These are phyloP conservation scores for Acacia confusa DNA, from an alignment of 306 rosid genomes.

Conservation along the genomic window DNA sequence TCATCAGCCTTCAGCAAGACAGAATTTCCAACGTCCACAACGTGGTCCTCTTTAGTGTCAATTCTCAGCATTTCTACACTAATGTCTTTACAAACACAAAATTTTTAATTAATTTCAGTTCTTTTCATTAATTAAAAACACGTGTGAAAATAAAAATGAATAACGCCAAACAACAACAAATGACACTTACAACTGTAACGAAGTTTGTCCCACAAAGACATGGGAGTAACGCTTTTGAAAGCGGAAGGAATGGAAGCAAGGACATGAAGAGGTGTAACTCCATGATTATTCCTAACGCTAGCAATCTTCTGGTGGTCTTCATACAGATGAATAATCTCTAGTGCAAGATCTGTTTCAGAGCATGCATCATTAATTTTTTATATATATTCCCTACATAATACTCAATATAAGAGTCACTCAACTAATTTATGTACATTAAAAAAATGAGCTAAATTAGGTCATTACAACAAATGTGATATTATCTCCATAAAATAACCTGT, in stretches of 20 bases:
- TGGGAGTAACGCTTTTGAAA: constrained; percentile 45
- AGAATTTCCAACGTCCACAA: not conserved
- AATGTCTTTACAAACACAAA: not conserved
- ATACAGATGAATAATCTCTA: constrained; percentile 37
- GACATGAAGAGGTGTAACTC: constrained; percentile 45
- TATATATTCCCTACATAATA: no score
- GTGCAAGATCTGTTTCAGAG: constrained; percentile 42
- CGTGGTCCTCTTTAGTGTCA: not conserved
- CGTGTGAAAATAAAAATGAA: not conserved
- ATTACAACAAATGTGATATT: no score
- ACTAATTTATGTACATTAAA: no score
- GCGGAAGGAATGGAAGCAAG: constrained; percentile 48
- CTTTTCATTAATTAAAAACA: no score
- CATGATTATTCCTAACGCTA: constrained; percentile 4
- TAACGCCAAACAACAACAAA: not conserved
- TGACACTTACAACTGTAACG: constrained; percentile 35
- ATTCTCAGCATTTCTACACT: not conserved
- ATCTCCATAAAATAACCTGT: no score
- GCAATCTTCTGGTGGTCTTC: constrained; percentile 7
- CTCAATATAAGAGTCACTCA: no score
- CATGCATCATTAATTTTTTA: not conserved
- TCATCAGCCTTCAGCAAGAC: not conserved
- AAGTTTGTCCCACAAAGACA: constrained; percentile 19
- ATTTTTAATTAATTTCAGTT: no score
- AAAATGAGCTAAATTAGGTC: no score